Percentiles rank a stretch among this genome's conserved stretches.
phyloP scores from a whole-genome alignment of 1,284 basidiomycete genomes.

The Abortiporus biennis region DNA sequence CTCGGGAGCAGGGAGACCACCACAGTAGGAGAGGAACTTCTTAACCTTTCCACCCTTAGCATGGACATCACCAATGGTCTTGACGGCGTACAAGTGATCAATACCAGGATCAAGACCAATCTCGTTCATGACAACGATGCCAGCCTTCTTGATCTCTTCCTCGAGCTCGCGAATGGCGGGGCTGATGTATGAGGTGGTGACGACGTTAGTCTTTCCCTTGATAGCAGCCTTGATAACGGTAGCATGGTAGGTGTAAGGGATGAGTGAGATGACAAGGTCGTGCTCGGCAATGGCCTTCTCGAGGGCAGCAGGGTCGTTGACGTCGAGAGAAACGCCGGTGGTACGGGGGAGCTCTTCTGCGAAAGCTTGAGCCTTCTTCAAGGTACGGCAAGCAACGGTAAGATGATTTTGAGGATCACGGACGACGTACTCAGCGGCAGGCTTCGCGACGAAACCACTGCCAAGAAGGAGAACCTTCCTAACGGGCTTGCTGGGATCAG shows the following conservation, averaged over 20 bases:
- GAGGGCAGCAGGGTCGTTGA: slow-evolving; percentile 67
- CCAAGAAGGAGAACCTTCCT: slow-evolving; percentile 90
- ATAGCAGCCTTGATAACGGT: slow-evolving; percentile 93
- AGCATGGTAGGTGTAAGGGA: slow-evolving; percentile 93
- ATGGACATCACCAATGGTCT: slow-evolving; percentile 94
- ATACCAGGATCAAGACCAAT: slow-evolving; percentile 96
- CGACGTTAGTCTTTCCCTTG: slow-evolving; percentile 91
- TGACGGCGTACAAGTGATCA: slow-evolving; percentile 94
- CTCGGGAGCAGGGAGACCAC: slow-evolving; percentile 91
- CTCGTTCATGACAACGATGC: slow-evolving; percentile 96
- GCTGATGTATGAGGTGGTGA: slow-evolving; percentile 94
- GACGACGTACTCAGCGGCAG: slow-evolving; percentile 90
- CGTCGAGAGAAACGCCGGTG: slow-evolving; percentile 80
- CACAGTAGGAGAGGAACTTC: slow-evolving; percentile 94
- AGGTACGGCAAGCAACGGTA: slow-evolving; percentile 87
- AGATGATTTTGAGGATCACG: slow-evolving; percentile 80
- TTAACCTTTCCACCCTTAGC: slow-evolving; percentile 94
- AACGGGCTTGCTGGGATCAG: slow-evolving; percentile 27
- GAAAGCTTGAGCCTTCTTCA: slow-evolving; percentile 69
- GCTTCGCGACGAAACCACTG: slow-evolving; percentile 92
- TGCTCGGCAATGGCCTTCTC: slow-evolving; percentile 79
- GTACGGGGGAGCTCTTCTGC: slow-evolving; percentile 65
- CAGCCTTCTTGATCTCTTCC: slow-evolving; percentile 78
- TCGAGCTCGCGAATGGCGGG: slow-evolving; percentile 90
- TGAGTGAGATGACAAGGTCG: slow-evolving; percentile 94